Evolutionary conservation across 2,329 filamentous ascomycete genomes (phyloP).

Genomic region (Nothophaeocryptopus gaeumannii): DNA sequence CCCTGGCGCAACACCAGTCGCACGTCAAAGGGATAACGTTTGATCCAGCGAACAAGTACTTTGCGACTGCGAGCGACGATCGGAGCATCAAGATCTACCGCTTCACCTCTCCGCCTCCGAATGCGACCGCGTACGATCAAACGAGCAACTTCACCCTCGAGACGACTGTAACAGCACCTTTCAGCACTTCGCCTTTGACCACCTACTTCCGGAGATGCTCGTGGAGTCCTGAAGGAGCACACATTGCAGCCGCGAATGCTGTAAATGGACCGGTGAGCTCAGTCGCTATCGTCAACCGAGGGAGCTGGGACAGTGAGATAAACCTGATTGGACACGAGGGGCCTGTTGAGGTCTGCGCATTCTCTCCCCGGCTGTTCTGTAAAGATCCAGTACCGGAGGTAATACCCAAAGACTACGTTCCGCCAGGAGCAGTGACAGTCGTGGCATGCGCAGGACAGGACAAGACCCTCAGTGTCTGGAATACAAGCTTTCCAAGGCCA

Average conservation of each 20-base stretch:
- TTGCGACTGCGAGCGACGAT: slow-evolving; percentile 96
- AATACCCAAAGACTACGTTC: slow-evolving; percentile 42
- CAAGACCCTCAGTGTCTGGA: slow-evolving; percentile 95
- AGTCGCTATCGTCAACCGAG: slow-evolving; percentile 90
- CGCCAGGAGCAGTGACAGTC: slow-evolving; percentile 70
- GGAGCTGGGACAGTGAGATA: slow-evolving; percentile 92
- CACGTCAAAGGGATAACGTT: slow-evolving; percentile 99
- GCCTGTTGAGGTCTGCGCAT: slow-evolving; percentile 94
- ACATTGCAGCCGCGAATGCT: slow-evolving; percentile 94
- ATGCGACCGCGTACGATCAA: slow-evolving; percentile 91
- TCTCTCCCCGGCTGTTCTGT: slow-evolving; percentile 86
- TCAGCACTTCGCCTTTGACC: slow-evolving; percentile 86
- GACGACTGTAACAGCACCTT: slow-evolving; percentile 83
- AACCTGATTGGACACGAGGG: slow-evolving; percentile 96
- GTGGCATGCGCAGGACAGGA: slow-evolving; percentile 97
- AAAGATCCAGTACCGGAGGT: slow-evolving; percentile 60
- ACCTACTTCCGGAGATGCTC: slow-evolving; percentile 96
- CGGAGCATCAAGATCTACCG: slow-evolving; percentile 94
- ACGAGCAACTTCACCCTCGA: slow-evolving; percentile 95
- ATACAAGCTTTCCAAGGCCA: slow-evolving; percentile 88
- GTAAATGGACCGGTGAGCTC: slow-evolving; percentile 97
- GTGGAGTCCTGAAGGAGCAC: slow-evolving; percentile 95
- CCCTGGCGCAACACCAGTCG: slow-evolving; percentile 85
- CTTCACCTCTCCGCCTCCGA: slow-evolving; percentile 85
- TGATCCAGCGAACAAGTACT: slow-evolving; percentile 98